A percentile compares a stretch with the other conserved stretches of the same genome.
Evolutionary conservation across 257 asterid species (phyloP).

Genomic region (Solanum microdontum): DNA sequence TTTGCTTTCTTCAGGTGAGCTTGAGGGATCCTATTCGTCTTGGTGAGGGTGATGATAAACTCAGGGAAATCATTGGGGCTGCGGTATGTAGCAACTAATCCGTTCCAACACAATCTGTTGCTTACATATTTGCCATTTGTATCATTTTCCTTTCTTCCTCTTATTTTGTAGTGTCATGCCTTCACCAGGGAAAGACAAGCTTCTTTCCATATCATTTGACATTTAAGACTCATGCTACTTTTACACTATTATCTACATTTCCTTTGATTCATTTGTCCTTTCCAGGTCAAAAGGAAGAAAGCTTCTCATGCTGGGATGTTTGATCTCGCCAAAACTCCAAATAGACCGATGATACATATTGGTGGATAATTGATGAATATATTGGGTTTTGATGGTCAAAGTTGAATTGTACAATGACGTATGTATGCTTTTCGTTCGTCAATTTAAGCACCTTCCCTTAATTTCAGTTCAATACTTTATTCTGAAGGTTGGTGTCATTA

Average conservation of each 20-base stretch:
- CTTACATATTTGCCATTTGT: not conserved
- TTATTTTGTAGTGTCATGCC: not conserved
- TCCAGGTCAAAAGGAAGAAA: conserved; percentile 85
- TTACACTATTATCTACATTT: not conserved
- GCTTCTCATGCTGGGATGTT: conserved; percentile 97
- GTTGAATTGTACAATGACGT: not conserved
- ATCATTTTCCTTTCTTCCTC: not conserved
- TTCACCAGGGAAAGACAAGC: not conserved
- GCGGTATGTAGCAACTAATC: conserved; percentile 38
- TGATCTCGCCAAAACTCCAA: conserved; percentile 83
- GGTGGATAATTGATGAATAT: conserved; percentile 48
- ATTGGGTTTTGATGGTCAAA: not conserved
- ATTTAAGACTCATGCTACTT: not conserved
- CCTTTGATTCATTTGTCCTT: not conserved
- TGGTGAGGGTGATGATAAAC: conserved; percentile 69
- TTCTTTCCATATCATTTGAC: not conserved
- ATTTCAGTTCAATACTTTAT: not conserved
- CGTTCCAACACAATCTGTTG: not conserved
- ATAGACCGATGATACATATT: conserved; percentile 95
- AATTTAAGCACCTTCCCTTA: not conserved
- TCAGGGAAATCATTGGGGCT: conserved; percentile 64
- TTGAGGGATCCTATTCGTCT: conserved; percentile 83
- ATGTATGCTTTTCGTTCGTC: not conserved
- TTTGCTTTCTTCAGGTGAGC: conserved; percentile 56
- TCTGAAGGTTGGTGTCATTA: not conserved